These are phyloP conservation scores for Eudorina sp. DNA, from an alignment of 139 green algal species.

Conservation along the genomic window DNA sequence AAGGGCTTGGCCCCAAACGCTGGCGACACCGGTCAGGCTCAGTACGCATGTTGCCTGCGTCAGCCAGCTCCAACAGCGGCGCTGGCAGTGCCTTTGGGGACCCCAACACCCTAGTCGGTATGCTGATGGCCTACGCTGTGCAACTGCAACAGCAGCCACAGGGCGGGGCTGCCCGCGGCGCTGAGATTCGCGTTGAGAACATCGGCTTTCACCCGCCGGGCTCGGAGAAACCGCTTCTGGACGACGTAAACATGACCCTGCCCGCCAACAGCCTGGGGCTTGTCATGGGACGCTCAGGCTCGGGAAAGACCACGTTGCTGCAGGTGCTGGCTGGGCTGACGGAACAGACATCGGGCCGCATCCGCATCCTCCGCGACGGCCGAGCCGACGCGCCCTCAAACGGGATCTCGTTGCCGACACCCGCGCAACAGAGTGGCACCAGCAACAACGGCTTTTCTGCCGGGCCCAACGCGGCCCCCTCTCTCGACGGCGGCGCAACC, in stretches of 20 bases:
- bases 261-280: slow-evolving; percentile 82
- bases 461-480: no score
- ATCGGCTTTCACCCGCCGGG: slow-evolving; percentile 74
- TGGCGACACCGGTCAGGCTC: no score
- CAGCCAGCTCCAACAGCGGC: not conserved
- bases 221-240: slow-evolving; percentile 74
- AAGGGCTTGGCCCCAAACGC: no score
- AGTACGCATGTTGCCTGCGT: no score
- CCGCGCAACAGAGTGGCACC: no score
- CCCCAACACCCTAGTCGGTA: slow-evolving; percentile 38
- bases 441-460: not conserved
- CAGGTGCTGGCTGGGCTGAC: slow-evolving; percentile 81
- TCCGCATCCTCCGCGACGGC: slow-evolving; percentile 55
- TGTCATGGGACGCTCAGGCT: slow-evolving; percentile 86
- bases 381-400: no score
- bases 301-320: slow-evolving; percentile 94
- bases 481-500: no score
- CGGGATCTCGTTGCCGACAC: no score
- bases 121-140: slow-evolving; percentile 26
- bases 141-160: slow-evolving; percentile 44
- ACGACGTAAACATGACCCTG: slow-evolving; percentile 76
- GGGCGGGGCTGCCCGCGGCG: not conserved
- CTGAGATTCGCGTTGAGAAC: slow-evolving; percentile 44
- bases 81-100: slow-evolving; percentile 6
- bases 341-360: slow-evolving; percentile 68